phyloP scores from a whole-genome alignment of 805 yeast species.

The Brettanomyces custersianus region DNA sequence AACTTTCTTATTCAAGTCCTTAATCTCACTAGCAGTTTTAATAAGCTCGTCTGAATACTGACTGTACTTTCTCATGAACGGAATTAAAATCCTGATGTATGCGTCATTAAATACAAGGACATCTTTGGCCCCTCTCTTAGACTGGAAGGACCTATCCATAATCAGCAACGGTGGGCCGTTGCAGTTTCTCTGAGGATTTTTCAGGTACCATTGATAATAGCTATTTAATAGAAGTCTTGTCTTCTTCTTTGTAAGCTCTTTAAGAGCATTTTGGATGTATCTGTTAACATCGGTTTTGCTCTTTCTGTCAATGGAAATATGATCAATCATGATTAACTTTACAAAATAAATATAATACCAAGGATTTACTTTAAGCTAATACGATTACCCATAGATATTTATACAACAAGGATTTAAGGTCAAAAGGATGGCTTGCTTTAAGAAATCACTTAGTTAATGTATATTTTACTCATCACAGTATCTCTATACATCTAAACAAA shows the following conservation, averaged over 20 bases:
- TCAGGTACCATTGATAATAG: slow-evolving; percentile 13
- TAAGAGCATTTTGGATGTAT: slow-evolving; percentile 13
- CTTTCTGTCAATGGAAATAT: slow-evolving; percentile 7
- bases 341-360: too few relatives aligned
- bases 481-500: too few relatives aligned
- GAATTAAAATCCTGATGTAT: slow-evolving; percentile 4
- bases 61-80: slow-evolving; percentile 8
- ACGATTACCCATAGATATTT: too few relatives aligned
- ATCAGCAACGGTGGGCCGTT: slow-evolving; percentile 6
- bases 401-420: background rate
- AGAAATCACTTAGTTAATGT: too few relatives aligned
- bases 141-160: slow-evolving; percentile 2
- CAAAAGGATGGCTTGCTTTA: background rate
- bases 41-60: slow-evolving; percentile 7
- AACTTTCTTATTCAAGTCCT: slow-evolving; percentile 10
- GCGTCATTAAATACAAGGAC: slow-evolving; percentile 3
- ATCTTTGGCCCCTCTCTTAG: background rate
- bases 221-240: slow-evolving; percentile 12
- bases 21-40: slow-evolving; percentile 4
- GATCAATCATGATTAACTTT: background rate
- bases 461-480: too few relatives aligned
- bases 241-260: slow-evolving; percentile 17
- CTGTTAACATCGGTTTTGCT: slow-evolving; percentile 7
- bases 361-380: too few relatives aligned
- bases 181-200: slow-evolving; percentile 2